Conservation (phyloP, 768 basidiomycete species). For the Pulveroboletus sp. region DNA sequence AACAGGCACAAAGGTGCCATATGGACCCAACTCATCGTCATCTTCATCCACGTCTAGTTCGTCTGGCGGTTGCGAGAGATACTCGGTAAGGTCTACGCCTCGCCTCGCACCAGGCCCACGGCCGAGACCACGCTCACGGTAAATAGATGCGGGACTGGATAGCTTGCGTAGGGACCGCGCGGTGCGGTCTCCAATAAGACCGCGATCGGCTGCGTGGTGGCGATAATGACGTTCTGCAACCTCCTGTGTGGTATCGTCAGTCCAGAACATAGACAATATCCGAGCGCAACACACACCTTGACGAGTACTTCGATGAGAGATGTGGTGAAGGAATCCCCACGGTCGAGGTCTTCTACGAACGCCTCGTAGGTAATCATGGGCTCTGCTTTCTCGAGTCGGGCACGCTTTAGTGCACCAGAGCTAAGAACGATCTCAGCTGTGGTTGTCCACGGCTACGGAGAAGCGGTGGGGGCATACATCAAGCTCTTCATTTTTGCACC, state of each 20-base stretch:
- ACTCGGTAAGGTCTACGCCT: slow-evolving; percentile 44
- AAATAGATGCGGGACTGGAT: slow-evolving; percentile 48
- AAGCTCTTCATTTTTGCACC: slow-evolving; percentile 70
- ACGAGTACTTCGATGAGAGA: slow-evolving; percentile 72
- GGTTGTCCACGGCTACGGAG: neutral
- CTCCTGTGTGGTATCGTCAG: slow-evolving; percentile 45
- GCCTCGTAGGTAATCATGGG: slow-evolving; percentile 66
- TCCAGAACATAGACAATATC: neutral
- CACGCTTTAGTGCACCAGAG: slow-evolving; percentile 66
- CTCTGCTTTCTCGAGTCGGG: slow-evolving; percentile 59
- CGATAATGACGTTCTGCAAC: slow-evolving; percentile 67
- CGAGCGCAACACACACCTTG: slow-evolving; percentile 46
- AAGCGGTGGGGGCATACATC: slow-evolving; percentile 49
- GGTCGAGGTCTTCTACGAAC: slow-evolving; percentile 73
- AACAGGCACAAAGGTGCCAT: slow-evolving; percentile 31
- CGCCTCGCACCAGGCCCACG: slow-evolving; percentile 32
- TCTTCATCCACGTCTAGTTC: slow-evolving; percentile 63
- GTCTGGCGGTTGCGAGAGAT: slow-evolving; percentile 46
- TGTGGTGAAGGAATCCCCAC: slow-evolving; percentile 76
- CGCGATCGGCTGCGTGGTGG: slow-evolving; percentile 45
- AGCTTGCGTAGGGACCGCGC: slow-evolving; percentile 57
- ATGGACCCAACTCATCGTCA: slow-evolving; percentile 55
- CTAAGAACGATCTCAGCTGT: slow-evolving; percentile 32
- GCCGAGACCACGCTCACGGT: slow-evolving; percentile 41
- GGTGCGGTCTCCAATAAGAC: slow-evolving; percentile 63